Base-by-base conservation (phyloP, 495 filamentous ascomycete genomes). In the Cetradonia linearis region DNA sequence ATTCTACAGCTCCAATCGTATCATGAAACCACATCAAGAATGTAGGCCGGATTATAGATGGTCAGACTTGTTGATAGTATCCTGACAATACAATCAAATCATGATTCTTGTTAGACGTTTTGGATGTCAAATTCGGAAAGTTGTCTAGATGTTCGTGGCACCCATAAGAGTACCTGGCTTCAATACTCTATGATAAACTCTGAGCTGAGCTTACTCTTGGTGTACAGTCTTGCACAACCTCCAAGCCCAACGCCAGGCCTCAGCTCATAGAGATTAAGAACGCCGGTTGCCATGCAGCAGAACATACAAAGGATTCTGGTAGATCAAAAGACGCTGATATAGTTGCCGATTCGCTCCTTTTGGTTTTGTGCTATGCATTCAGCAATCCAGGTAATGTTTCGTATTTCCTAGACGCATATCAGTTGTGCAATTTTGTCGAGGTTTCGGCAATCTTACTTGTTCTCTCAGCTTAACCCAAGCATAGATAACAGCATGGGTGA, bases 291-390 rank as follows among this genome's bases (percentile, higher is more conserved):
- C 37, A 53, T 58, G 46, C 60, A 49, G 28, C 23, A 20, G 42
- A 49, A 2, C 31, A 13, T 20, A 44, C 30, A 20, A 20, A n/a
- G 1, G 4, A 33, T 30, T 30, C 10, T 10, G 14, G 31, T 31
- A 55, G 31, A 27, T 71, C 78, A 91, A 69, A 97, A 95, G 61
- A 97, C 91, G 74, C 90, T 96, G 69, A 98, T 97, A 73, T 96
- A 99, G 72, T 96, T 99, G 65, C 86, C 84, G 70, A 99, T 97
- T 71, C 93, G 83, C 73, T 99, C 93, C 76, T 97, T 99, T 78
- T 99, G 93, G 77, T 95, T 95, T 74, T 99, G 93, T 52, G 93
- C 93, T 82, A 99, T 99, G 75, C 93, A 99, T 73, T 99, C 93
- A 10, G 94, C 85, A 69, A 99, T 99, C 93, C 93, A 99, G 50